Base-by-base conservation (phyloP, 805 yeast species). In the Hermanozyma aechmeae region DNA sequence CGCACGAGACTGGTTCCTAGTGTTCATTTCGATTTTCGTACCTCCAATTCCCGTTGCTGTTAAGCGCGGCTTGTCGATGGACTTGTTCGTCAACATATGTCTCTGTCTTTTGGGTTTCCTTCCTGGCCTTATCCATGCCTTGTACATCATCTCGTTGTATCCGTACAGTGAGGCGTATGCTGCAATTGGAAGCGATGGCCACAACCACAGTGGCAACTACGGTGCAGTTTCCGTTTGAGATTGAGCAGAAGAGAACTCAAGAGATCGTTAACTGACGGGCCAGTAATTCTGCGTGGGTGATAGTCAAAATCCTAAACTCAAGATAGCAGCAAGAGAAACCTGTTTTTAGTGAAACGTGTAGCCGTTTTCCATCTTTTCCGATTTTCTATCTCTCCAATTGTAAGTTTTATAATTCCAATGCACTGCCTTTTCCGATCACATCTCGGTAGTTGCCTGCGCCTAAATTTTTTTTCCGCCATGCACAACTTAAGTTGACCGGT, bases 21-120 rank as follows among this genome's bases (percentile, higher is more conserved):
- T 78, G 12, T 56, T 83, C 7, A 43, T 83, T 27, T 82, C 92
- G 2, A 68, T 82, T 27, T 50, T 83, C 42, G 22, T 79, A 43
- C 94, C 94, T 1, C 93, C 93, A 1, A 49, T 83, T 30, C 85
- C 94, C 1, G 94, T 83, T 13, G 65, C 74, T 44, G 56, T 81
- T 38, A 79, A 80, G 48, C 64, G 79, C 31, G 94, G 94, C 3
- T 76, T 79, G 37, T 75, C 87, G 2, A 73, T 76, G 6, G 94
- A 83, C 46, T 61, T 58, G 40, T 51, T 75, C 32, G 78, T 84
- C 45, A 83, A 82, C 53, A 61, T 83, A 26, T 73, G 79, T 5
- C 65, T 83, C 17, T 79, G 85, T 51, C 45, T 72, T 32, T 61
- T 83, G 25, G 92, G 93, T 2, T 76, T 66, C 48, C 46, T 83